phyloP scores from a whole-genome alignment of 495 filamentous ascomycete species.

The Neurospora sublineolata region DNA sequence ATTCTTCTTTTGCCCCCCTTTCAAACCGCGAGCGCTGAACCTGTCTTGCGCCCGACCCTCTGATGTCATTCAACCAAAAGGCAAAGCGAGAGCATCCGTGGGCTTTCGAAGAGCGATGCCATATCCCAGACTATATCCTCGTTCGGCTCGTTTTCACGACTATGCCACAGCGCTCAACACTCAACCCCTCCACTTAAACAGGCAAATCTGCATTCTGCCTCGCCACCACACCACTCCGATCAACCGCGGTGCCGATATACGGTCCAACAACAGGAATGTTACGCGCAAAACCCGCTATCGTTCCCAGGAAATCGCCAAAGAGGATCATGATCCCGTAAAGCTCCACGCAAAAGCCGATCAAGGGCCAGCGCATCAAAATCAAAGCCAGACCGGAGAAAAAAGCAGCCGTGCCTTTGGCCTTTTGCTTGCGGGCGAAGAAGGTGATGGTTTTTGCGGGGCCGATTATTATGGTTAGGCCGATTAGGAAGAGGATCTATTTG shows the following conservation, averaged over 20 bases:
- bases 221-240: constrained; percentile 46
- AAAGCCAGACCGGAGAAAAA: constrained; percentile 60
- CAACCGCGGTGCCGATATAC: constrained; percentile 59
- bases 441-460: constrained; percentile 78
- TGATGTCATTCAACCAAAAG: not conserved
- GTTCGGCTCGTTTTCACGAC: not conserved
- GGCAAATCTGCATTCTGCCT: constrained; percentile 66
- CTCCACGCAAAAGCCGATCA: constrained; percentile 83
- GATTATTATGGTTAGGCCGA: constrained; percentile 90
- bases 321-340: constrained; percentile 84
- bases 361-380: constrained; percentile 78
- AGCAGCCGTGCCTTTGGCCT: constrained; percentile 80
- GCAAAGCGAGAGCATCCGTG: not conserved
- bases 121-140: not conserved
- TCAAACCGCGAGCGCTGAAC: not conserved
- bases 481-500: constrained; percentile 80
- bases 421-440: constrained; percentile 91
- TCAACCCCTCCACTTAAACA: constrained; percentile 36
- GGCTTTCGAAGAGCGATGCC: not conserved
- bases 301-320: constrained; percentile 94
- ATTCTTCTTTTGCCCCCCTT: not conserved
- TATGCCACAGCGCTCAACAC: not conserved
- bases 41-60: not conserved
- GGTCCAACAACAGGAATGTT: constrained; percentile 79
- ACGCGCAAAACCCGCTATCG: constrained; percentile 74